Evolutionary conservation across 805 yeast genomes (phyloP).

Genomic region (Priceomyces carsonii): DNA sequence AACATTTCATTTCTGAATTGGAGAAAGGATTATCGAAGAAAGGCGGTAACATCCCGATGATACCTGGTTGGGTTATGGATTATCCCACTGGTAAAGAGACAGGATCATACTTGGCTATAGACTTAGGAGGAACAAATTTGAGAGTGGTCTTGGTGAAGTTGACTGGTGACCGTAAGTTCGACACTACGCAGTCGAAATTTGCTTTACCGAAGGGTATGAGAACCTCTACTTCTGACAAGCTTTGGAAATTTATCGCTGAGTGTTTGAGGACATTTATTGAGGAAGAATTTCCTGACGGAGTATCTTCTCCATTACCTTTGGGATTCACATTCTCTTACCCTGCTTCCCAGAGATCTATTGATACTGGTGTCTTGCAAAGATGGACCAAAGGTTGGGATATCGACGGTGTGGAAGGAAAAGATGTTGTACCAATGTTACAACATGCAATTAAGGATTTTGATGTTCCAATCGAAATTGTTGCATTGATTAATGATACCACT

Average conservation of each 20-base stretch:
- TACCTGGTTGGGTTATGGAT: constrained; percentile 94
- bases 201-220: constrained; percentile 75
- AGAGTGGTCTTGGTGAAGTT: constrained; percentile 87
- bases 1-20: constrained; percentile 77
- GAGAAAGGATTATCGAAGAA: constrained; percentile 73
- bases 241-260: constrained; percentile 85
- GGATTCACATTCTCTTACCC: constrained; percentile 98
- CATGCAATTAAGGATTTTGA: constrained; percentile 60
- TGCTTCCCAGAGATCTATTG: constrained; percentile 77
- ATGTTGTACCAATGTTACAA: constrained; percentile 91
- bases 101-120: constrained; percentile 91
- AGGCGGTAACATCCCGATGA: constrained; percentile 94
- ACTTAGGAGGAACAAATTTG: constrained; percentile 95
- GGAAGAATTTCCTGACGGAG: constrained; percentile 70
- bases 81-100: constrained; percentile 89
- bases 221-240: constrained; percentile 72
- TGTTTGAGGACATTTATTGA: constrained; percentile 70
- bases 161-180: constrained; percentile 81
- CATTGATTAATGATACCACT: constrained; percentile 94
- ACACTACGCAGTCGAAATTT: constrained; percentile 83
- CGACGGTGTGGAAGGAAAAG: constrained; percentile 88
- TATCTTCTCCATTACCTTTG: constrained; percentile 62
- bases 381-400: constrained; percentile 99
- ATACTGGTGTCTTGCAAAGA: constrained; percentile 84
- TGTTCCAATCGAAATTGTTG: constrained; percentile 84